Evolutionary conservation across 768 basidiomycete genomes (phyloP), one percentile per base, ranked within the genome.

Genomic region (Podaxis sp.): DNA sequence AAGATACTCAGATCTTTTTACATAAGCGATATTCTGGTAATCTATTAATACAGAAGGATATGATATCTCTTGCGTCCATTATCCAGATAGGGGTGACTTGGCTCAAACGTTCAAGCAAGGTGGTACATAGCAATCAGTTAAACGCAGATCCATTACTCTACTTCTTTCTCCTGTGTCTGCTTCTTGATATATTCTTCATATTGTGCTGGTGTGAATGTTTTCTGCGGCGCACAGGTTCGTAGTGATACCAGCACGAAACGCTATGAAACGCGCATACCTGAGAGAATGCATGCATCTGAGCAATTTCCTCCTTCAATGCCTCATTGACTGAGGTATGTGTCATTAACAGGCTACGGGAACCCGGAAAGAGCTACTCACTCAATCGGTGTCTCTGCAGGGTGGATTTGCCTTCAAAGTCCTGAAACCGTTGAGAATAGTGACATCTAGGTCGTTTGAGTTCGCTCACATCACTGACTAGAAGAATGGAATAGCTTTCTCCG

Each of bases 281-380:
- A 13, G 92, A 92, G 74, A 95, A 95, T 4, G 93, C 92, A 68
- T 95, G 92, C 83, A 95, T 87, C 61, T 88, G 84, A 0, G 88
- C 78, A 61, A 95, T 93, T 67, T 93, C 80, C 2, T 76, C 76
- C 75, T 90, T 93, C 69, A 95, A 71, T 8, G 87, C 69, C 24
- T 91, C 87, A 68, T 94, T 93, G 62, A 95, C 92, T 94, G 60
- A 15, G 37, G 13, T 13, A 30, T 28, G 37, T 10, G 50, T 38
- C 13, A 51, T 15, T 17, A 56, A 41, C 55, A 38, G 53, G 50
- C 8, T 52, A 36, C 12, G 36, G 28, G 10, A 2, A 22, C 13
- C 3, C 49, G 17, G 13, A 26, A 7, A 41, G 30, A 12, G n/a
- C 10, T 30, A 76, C 82, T 58, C 69, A 93, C 92, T 84, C 73